Evolutionary conservation across 2,329 filamentous ascomycete species (phyloP).

Genomic region (Microsporum canis): DNA sequence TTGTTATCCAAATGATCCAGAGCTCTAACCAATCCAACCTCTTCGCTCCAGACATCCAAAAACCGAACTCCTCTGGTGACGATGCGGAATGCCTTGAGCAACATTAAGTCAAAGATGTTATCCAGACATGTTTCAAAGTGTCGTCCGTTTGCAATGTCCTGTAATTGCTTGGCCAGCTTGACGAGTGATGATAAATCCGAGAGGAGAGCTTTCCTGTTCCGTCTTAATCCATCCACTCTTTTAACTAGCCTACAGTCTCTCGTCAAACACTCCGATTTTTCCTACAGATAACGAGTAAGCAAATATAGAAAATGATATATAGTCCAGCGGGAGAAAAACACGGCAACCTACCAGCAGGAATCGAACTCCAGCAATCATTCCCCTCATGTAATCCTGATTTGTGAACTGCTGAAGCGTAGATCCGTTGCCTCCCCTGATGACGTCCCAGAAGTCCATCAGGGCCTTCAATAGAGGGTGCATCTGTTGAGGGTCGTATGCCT

Average conservation of each 20-base stretch:
- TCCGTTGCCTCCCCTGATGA: conserved; percentile 65
- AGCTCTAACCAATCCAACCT: conserved; percentile 35
- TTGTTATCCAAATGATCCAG: conserved; percentile 30
- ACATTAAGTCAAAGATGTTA: conserved; percentile 73
- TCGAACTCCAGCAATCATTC: conserved; percentile 84
- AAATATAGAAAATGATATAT: neutral
- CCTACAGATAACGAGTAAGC: conserved; percentile 40
- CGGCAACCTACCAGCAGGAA: conserved; percentile 63
- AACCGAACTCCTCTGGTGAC: conserved; percentile 86
- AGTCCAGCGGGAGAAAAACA: neutral
- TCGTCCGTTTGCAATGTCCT: conserved; percentile 53
- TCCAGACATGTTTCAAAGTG: conserved; percentile 32
- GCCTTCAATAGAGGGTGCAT: conserved; percentile 78
- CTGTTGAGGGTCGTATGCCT: conserved; percentile 79
- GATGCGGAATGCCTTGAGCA: conserved; percentile 85
- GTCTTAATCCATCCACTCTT: conserved; percentile 62
- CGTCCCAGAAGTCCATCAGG: conserved; percentile 83
- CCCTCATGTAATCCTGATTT: conserved; percentile 88
- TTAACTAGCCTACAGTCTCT: conserved; percentile 67
- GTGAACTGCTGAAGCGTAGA: conserved; percentile 69
- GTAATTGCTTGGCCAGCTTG: conserved; percentile 74
- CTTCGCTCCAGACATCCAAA: conserved; percentile 66
- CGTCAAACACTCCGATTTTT: conserved; percentile 77
- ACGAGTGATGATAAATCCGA: conserved; percentile 84
- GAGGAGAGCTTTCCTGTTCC: conserved; percentile 73